phyloP scores from a whole-genome alignment of 2,329 filamentous ascomycete genomes.

The Colletotrichum endophyticum region DNA sequence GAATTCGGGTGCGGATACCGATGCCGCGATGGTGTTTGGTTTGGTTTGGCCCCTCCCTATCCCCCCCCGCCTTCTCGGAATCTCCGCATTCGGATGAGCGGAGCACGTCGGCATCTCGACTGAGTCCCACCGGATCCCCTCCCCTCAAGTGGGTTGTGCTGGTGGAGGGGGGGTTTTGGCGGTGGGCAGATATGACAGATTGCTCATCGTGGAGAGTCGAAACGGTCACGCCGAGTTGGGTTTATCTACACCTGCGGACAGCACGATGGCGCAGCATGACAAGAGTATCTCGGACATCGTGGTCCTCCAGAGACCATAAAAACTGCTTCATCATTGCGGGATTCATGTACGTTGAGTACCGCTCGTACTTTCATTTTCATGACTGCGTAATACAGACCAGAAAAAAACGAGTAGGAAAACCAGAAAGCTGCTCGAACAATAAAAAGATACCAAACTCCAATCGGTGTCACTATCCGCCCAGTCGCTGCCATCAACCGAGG shows the following conservation, averaged over 20 bases:
- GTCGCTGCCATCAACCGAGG: background rate
- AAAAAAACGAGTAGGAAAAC: background rate
- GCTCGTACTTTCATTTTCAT: slow-evolving; percentile 1
- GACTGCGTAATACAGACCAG: slow-evolving; percentile 1
- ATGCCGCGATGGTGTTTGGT: background rate
- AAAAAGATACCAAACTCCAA: slow-evolving; percentile 4
- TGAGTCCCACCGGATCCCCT: background rate
- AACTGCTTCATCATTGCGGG: background rate
- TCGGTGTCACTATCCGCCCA: background rate
- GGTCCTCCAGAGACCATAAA: background rate
- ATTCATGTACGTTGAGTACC: background rate
- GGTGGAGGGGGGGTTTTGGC: background rate
- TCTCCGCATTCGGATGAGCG: background rate
- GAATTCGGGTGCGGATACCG: background rate
- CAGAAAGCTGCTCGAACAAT: background rate
- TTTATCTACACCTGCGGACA: background rate
- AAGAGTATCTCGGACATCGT: background rate
- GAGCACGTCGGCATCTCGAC: background rate
- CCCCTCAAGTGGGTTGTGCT: background rate
- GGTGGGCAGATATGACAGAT: background rate
- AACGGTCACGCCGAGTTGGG: background rate
- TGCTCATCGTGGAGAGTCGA: background rate
- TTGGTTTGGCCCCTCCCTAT: background rate
- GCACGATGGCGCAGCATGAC: background rate
- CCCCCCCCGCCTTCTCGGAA: background rate